These are phyloP conservation scores for Ceratobasidium sp. DNA, from an alignment of 1,284 basidiomycete genomes.

Conservation along the genomic window DNA sequence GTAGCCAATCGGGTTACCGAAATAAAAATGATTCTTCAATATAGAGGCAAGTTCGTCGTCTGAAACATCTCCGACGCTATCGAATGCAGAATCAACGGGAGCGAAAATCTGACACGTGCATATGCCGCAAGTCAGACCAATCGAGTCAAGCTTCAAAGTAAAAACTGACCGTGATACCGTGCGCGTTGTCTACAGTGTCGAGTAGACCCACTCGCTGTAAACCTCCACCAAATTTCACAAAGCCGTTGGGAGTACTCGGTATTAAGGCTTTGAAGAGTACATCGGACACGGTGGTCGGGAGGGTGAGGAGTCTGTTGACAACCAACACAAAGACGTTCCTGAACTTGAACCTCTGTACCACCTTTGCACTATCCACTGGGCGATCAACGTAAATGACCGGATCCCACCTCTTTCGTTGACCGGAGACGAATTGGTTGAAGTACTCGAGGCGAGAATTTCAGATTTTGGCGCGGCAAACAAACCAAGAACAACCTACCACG, in stretches of 20 bases:
- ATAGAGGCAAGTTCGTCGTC: not conserved
- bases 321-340: not conserved
- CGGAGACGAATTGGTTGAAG: no score
- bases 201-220: not conserved
- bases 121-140: not conserved
- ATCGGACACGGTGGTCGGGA: not conserved
- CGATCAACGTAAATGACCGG: not conserved
- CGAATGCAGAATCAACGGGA: constrained; percentile 4
- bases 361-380: not conserved
- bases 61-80: not conserved
- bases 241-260: not conserved
- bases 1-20: not conserved
- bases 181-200: not conserved
- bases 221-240: not conserved
- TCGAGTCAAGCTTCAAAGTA: no score
- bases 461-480: no score
- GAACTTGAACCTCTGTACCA: not conserved
- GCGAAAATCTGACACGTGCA: not conserved
- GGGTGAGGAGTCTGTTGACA: not conserved
- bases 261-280: not conserved
- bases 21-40: constrained; percentile 13
- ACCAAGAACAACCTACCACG: no score
- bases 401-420: not conserved
- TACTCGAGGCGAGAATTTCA: no score
- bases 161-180: not conserved